Evolutionary conservation across 345 rosid species (phyloP).

Genomic region (Carallia brachiata): DNA sequence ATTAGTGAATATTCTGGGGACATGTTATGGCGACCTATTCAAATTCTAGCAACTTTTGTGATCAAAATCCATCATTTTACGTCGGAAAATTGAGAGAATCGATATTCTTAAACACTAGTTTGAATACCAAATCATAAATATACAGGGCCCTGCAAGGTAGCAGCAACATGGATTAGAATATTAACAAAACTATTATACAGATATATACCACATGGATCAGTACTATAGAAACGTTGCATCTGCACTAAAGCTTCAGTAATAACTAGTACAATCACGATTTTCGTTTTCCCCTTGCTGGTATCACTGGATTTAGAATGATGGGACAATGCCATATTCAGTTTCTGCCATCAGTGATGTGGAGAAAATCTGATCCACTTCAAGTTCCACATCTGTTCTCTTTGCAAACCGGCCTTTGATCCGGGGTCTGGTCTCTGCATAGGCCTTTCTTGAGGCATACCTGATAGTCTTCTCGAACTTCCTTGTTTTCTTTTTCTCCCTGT

Average conservation of each 20-base stretch:
- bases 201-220: slow-evolving; percentile 18
- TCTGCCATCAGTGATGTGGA: slow-evolving; percentile 50
- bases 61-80: no score
- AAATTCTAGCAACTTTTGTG: not conserved
- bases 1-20: not conserved
- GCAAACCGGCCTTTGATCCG: slow-evolving; percentile 91
- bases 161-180: slow-evolving; percentile 12
- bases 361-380: slow-evolving; percentile 64
- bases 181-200: slow-evolving; percentile 21
- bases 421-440: slow-evolving; percentile 93
- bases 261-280: slow-evolving; percentile 13
- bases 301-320: slow-evolving; percentile 47
- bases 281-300: not conserved
- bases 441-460: slow-evolving; percentile 96
- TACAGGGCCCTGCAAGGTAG: slow-evolving; percentile 31
- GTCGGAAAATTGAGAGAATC: not conserved
- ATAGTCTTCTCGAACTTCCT: slow-evolving; percentile 93
- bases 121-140: slow-evolving; percentile 14
- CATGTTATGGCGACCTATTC: not conserved
- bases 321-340: slow-evolving; percentile 67
- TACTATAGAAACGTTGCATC: slow-evolving; percentile 20
- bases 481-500: slow-evolving; percentile 90
- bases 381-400: slow-evolving; percentile 61
- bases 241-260: slow-evolving; percentile 20
- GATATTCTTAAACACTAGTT: not conserved